Evolutionary conservation across 2,329 filamentous ascomycete genomes (phyloP).

Genomic region (Macrophomina phaseolina): DNA sequence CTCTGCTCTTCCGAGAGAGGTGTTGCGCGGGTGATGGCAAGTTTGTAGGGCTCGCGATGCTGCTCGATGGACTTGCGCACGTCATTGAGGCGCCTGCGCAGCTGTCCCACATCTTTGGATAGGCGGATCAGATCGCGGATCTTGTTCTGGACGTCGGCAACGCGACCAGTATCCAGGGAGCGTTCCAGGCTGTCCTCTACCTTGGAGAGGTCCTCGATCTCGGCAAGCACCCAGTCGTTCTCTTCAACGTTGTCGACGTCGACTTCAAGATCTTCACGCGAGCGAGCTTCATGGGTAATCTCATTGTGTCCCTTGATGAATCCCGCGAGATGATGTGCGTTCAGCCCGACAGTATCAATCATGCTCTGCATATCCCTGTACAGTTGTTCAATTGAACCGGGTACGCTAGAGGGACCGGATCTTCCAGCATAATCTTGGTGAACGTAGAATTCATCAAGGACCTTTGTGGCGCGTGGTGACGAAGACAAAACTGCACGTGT

Average conservation of each 20-base stretch:
- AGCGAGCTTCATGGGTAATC: conserved; percentile 59
- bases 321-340: conserved; percentile 69
- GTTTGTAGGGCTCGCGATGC: conserved; percentile 70
- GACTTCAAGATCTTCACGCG: conserved; percentile 67
- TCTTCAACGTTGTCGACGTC: conserved; percentile 52
- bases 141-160: conserved; percentile 72
- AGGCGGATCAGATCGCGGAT: conserved; percentile 72
- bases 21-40: conserved; percentile 68
- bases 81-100: conserved; percentile 70
- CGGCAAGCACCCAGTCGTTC: conserved; percentile 75
- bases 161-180: conserved; percentile 69
- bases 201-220: conserved; percentile 70
- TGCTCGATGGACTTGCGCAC: conserved; percentile 76
- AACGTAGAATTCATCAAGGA: conserved; percentile 64
- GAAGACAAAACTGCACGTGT: conserved; percentile 12
- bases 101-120: conserved; percentile 70
- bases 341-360: conserved; percentile 90
- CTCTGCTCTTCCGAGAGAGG: conserved; percentile 85
- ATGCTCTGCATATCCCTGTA: conserved; percentile 89
- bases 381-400: conserved; percentile 56
- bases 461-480: conserved; percentile 12
- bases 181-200: conserved; percentile 68
- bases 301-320: conserved; percentile 69
- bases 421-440: conserved; percentile 53
- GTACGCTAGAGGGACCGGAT: conserved; percentile 47